Conservation (phyloP, 2,329 filamentous ascomycete genomes). For the Periconia macrospinosa region DNA sequence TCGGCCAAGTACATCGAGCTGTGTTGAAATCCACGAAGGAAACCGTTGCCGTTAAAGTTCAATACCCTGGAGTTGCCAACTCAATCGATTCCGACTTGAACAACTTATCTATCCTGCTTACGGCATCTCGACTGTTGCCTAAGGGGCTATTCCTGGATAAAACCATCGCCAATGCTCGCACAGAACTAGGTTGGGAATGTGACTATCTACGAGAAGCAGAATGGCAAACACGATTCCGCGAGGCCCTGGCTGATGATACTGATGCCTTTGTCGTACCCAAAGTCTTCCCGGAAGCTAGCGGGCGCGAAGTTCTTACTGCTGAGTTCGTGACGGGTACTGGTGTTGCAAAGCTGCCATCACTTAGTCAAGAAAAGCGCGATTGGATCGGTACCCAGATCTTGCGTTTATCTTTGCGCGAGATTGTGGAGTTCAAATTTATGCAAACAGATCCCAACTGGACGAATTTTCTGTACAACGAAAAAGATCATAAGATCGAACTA, state of each 20-base stretch:
- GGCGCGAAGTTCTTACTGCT: constrained; percentile 87
- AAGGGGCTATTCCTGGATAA: constrained; percentile 94
- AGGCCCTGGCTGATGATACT: constrained; percentile 73
- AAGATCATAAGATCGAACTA: constrained; percentile 75
- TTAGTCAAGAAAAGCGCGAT: constrained; percentile 83
- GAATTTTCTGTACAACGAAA: constrained; percentile 89
- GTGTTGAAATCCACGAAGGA: constrained; percentile 73
- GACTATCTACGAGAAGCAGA: constrained; percentile 89
- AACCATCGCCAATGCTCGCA: constrained; percentile 92
- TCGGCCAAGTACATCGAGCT: constrained; percentile 92
- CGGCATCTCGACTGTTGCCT: constrained; percentile 85
- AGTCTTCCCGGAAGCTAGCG: constrained; percentile 77
- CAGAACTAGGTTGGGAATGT: constrained; percentile 94
- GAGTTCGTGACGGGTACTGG: constrained; percentile 84
- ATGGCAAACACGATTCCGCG: constrained; percentile 74
- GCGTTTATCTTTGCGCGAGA: constrained; percentile 87
- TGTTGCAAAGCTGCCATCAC: constrained; percentile 76
- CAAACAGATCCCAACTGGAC: constrained; percentile 99
- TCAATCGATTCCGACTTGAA: constrained; percentile 97
- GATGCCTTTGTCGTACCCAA: constrained; percentile 78
- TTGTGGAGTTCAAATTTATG: constrained; percentile 96
- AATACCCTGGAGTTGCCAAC: constrained; percentile 93
- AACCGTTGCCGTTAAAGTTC: constrained; percentile 90
- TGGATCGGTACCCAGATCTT: constrained; percentile 96
- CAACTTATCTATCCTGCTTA: constrained; percentile 87